These are phyloP conservation scores for Globisporangium perplexum DNA, from an alignment of 352 stramenopile genomes.

Conservation along the genomic window DNA sequence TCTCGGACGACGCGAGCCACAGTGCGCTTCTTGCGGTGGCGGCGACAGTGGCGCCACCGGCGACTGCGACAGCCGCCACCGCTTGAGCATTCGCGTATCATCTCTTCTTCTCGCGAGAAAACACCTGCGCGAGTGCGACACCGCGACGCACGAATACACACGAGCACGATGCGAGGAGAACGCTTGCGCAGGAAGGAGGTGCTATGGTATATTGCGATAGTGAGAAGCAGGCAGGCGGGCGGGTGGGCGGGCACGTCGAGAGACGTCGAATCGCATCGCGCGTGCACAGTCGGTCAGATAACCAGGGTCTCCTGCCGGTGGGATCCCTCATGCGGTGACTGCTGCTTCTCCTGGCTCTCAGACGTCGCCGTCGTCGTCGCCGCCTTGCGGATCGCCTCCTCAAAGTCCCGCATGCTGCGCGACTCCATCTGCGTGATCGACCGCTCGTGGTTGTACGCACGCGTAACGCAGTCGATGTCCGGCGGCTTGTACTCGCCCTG, in stretches of 20 bases:
- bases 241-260: too few species aligned
- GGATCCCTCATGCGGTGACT: not conserved
- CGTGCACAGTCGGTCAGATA: conserved; percentile 2
- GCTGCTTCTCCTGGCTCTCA: not conserved
- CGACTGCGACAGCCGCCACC: not conserved
- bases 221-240: too few species aligned
- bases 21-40: not conserved
- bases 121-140: not conserved
- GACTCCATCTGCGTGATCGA: conserved; percentile 66
- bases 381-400: conserved; percentile 36
- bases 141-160: not conserved
- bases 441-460: conserved; percentile 67
- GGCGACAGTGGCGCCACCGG: too few species aligned
- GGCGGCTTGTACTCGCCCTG: conserved; percentile 29
- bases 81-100: not conserved
- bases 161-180: not conserved
- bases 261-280: not conserved
- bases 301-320: not conserved
- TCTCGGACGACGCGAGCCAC: too few species aligned
- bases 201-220: not conserved
- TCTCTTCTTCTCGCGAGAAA: not conserved
- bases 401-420: conserved; percentile 73
- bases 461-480: conserved; percentile 71
- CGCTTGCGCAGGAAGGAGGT: not conserved
- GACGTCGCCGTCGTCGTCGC: not conserved